Evolutionary conservation across 179 eudicot species (phyloP).

Genomic region (Amaranthus tricolor): DNA sequence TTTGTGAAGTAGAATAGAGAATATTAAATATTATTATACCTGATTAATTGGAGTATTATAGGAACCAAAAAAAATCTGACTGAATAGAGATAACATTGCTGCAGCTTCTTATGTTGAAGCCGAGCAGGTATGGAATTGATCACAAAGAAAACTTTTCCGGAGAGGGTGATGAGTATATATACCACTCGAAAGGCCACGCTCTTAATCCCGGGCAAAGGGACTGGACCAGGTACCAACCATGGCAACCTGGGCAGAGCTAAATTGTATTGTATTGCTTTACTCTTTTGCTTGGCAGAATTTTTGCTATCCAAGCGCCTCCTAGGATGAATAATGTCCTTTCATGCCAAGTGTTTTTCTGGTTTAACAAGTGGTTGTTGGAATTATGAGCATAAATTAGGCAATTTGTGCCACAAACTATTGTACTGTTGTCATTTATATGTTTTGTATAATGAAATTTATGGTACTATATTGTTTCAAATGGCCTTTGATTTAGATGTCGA

Average conservation of each 20-base stretch:
- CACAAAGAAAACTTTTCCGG: slow-evolving; percentile 93
- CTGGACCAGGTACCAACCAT: slow-evolving; percentile 88
- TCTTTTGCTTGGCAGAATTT: background rate
- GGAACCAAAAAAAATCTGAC: background rate
- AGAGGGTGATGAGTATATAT: slow-evolving; percentile 83
- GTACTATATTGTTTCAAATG: too few species aligned
- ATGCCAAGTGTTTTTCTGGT: background rate
- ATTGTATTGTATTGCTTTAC: background rate
- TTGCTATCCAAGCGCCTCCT: slow-evolving; percentile 7
- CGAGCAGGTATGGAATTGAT: slow-evolving; percentile 76
- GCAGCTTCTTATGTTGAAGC: slow-evolving; percentile 81
- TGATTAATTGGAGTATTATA: background rate
- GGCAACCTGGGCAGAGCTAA: slow-evolving; percentile 83
- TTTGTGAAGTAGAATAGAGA: background rate
- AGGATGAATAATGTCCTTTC: slow-evolving; percentile 24
- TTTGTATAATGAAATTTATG: too few species aligned
- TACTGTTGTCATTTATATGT: slow-evolving; percentile 11
- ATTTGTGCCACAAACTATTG: slow-evolving; percentile 1
- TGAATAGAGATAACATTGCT: slow-evolving; percentile 7
- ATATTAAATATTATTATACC: background rate
- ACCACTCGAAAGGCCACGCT: slow-evolving; percentile 92
- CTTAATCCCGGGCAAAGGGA: slow-evolving; percentile 94
- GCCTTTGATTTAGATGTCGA: background rate
- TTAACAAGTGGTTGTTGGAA: slow-evolving; percentile 8
- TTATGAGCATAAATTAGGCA: slow-evolving; percentile 6